These are phyloP conservation scores for Lasiodiplodia theobromae DNA, from an alignment of 2,329 filamentous ascomycete genomes.

Conservation along the genomic window DNA sequence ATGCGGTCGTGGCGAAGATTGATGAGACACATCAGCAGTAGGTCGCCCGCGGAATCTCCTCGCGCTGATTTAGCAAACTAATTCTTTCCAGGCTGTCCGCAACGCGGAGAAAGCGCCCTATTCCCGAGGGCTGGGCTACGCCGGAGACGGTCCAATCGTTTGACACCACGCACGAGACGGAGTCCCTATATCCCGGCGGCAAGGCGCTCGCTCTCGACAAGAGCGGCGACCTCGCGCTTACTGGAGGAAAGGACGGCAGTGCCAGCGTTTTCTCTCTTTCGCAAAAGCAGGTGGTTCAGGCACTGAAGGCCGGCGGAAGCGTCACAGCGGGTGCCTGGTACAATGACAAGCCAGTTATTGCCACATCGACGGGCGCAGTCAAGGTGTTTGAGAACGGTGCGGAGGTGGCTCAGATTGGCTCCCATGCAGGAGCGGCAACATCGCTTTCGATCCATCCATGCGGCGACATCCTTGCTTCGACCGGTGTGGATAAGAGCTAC, in stretches of 20 bases:
- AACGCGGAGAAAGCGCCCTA: slow-evolving; percentile 84
- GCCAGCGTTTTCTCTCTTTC: slow-evolving; percentile 81
- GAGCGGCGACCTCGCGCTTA: slow-evolving; percentile 70
- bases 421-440: slow-evolving; percentile 83
- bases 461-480: slow-evolving; percentile 82
- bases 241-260: slow-evolving; percentile 77
- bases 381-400: slow-evolving; percentile 78
- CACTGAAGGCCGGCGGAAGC: slow-evolving; percentile 68
- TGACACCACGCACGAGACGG: slow-evolving; percentile 60
- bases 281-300: slow-evolving; percentile 75
- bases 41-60: slow-evolving; percentile 45
- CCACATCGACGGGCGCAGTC: slow-evolving; percentile 77
- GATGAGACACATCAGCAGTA: slow-evolving; percentile 83
- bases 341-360: slow-evolving; percentile 72
- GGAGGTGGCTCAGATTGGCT: slow-evolving; percentile 73
- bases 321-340: slow-evolving; percentile 73
- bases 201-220: slow-evolving; percentile 65
- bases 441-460: slow-evolving; percentile 83
- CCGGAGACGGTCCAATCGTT: slow-evolving; percentile 72
- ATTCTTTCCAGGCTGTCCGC: slow-evolving; percentile 73
- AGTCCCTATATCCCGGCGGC: slow-evolving; percentile 66
- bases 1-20: slow-evolving; percentile 73
- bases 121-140: slow-evolving; percentile 86
- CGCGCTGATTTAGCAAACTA: slow-evolving; percentile 33
- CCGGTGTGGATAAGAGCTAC: slow-evolving; percentile 91